A percentile compares a stretch with the other conserved stretches of the same genome.
Evolutionary conservation across 441 rosid genomes (phyloP).

Genomic region (Pelargonium fulgidum): DNA sequence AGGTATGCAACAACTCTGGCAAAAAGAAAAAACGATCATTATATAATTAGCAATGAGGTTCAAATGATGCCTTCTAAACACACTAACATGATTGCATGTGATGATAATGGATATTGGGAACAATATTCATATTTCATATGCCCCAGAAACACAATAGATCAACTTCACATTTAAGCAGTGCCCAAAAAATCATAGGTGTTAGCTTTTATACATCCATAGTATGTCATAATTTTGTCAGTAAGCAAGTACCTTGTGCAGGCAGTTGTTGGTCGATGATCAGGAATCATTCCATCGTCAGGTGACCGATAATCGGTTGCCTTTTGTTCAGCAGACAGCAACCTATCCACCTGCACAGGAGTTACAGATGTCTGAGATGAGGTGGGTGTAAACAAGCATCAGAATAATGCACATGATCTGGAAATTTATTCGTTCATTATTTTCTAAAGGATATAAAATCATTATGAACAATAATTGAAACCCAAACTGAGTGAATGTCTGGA

Average conservation of each 20-base stretch:
- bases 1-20: slow-evolving; percentile 91
- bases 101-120: not conserved
- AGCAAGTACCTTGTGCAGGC: slow-evolving; percentile 80
- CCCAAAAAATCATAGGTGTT: slow-evolving; percentile 19
- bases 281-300: slow-evolving; percentile 91
- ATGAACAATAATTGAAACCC: not conserved
- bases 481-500: slow-evolving; percentile 1
- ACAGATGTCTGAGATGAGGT: slow-evolving; percentile 11
- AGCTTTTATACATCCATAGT: slow-evolving; percentile 12
- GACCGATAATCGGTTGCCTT: slow-evolving; percentile 87
- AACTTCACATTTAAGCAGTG: slow-evolving; percentile 14
- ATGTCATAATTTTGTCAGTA: slow-evolving; percentile 14
- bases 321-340: slow-evolving; percentile 88
- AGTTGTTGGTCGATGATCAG: slow-evolving; percentile 96
- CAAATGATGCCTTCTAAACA: not conserved
- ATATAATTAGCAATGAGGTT: slow-evolving; percentile 1
- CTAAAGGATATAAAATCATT: not conserved
- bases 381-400: slow-evolving; percentile 5
- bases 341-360: slow-evolving; percentile 57
- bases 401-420: slow-evolving; percentile 12
- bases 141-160: slow-evolving; percentile 4
- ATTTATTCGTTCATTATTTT: not conserved
- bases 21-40: slow-evolving; percentile 21
- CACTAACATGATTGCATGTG: not conserved
- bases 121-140: not conserved